Evolutionary conservation across 2,329 filamentous ascomycete species (phyloP), one percentile per base, ranked within the genome.

Genomic region (Trichoderma atroviride): DNA sequence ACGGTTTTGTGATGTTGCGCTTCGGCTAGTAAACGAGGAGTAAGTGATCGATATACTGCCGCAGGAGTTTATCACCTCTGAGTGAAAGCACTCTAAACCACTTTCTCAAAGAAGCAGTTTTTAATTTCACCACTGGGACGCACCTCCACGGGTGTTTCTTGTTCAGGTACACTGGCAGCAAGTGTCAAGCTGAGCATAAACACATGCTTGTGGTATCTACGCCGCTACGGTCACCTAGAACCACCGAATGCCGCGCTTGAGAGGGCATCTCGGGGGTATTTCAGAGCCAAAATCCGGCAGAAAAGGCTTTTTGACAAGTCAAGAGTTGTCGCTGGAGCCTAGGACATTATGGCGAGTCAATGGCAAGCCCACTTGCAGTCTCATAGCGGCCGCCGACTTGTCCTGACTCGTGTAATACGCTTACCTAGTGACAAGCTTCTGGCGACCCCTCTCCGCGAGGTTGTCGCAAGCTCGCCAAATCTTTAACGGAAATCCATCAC

Each of bases 381-480:
- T 22, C 14, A 16, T 31, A 33, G 52, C n/a, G 53, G 27, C 37
- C 29, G 63, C 43, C 29, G 37, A 24, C 24, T 11, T 50, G 16
- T 35, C 53, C 63, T 58, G 63, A 66, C 53, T 66, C 63, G 63
- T 57, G 53, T n/a, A 1, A 16, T 58, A 50, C 62, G 37, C 62
- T 22, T 63, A 66, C 35, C n/a, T 57, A 24, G 53, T 33, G 35
- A 40, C 35, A 37, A 58, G 37, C 10, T 55, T 66, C 27, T 14
- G 29, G 29, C 16, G 5, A 22, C 47, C 43, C 31, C 61, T 55
- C 61, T 27, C 14, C 16, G 31, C 47, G 14, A 14, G 37, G 11
- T 16, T 29, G 50, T 63, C 50, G 60, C 47, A 40, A 19, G n/a
- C 27, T 27, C 4, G 27, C 56, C 13, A 27, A 13, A 55, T n/a